Base-by-base conservation (phyloP, 2,329 filamentous ascomycete species). In the Colletotrichum cordylinicola region DNA sequence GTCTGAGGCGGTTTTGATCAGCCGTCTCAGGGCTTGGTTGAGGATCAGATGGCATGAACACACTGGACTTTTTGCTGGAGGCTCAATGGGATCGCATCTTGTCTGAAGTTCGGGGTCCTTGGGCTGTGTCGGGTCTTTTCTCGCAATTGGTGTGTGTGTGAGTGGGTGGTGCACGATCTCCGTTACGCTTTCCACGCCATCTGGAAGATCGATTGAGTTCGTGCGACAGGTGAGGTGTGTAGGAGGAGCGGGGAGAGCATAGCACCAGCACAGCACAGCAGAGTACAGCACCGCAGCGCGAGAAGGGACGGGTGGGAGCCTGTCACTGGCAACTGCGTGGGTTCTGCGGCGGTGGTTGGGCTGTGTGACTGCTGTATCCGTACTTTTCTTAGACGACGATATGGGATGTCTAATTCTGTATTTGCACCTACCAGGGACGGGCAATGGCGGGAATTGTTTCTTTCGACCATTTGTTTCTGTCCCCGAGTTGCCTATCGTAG, bases 21-120 rank as follows among this genome's bases (percentile, higher is more conserved):
- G 21, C 72, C 72, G 79, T 82, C 79, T 81, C 80, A 80, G 79
- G 77, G 21, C 15, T 74, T 74, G 48, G 65, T 18, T 27, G 56
- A 75, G 56, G 70, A 67, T 75, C 73, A 75, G 72, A 77, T 77
- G 77, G 76, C 76, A 77, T 75, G 71, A 71, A 68, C 66, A 66
- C 62, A 31, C 33, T 21, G 29, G n/a, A 18, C 8, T 43, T 39
- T 33, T 33, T 64, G 33, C 13, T 64, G 61, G 8, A 35, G 33
- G 33, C 61, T 33, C 18, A 24, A 43, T n/a, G 15, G 56, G 15
- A 43, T 55, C 72, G 70, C 56, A 56, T 68, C n/a, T 64, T 69
- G 70, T 69, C 67, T 55, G 55, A 74, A 71, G 62, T 37, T 65
- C 61, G 39, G 68, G 64, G 67, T 62, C 29, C 29, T 56, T 70